These are phyloP conservation scores for Globisporangium carolinianum DNA, from an alignment of 352 stramenopile genomes.

Conservation along the genomic window DNA sequence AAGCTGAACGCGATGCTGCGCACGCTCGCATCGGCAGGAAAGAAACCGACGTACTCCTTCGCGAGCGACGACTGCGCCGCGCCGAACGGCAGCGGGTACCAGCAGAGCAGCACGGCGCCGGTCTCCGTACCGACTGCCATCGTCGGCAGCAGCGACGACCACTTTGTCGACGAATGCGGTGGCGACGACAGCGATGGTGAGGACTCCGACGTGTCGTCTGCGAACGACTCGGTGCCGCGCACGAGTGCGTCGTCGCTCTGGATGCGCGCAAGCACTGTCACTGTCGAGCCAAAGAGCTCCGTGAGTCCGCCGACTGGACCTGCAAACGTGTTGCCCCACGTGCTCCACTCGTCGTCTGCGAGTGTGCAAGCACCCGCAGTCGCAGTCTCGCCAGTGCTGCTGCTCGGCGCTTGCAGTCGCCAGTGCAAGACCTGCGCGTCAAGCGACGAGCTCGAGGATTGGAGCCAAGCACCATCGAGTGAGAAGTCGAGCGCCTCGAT, in stretches of 20 bases:
- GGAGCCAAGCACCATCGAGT: slow-evolving; percentile 44
- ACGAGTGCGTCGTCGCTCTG: slow-evolving; percentile 16
- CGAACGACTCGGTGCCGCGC: neutral
- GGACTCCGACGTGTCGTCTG: neutral
- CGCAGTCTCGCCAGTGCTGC: neutral
- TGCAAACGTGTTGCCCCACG: slow-evolving; percentile 46
- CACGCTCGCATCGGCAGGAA: slow-evolving; percentile 35
- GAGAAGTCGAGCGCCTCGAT: slow-evolving; percentile 71
- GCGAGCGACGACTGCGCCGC: slow-evolving; percentile 26
- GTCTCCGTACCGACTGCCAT: slow-evolving; percentile 35
- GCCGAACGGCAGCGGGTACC: slow-evolving; percentile 53
- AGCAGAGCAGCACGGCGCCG: slow-evolving; percentile 54
- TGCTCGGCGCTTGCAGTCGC: slow-evolving; percentile 12
- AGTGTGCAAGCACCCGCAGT: slow-evolving; percentile 14
- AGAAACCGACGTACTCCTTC: slow-evolving; percentile 52
- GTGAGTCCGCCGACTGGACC: slow-evolving; percentile 41
- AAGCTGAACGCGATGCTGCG: slow-evolving; percentile 40
- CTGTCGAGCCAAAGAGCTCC: slow-evolving; percentile 24
- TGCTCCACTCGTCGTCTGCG: slow-evolving; percentile 34
- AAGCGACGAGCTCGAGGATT: slow-evolving; percentile 47
- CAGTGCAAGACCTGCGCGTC: slow-evolving; percentile 68
- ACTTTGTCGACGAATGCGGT: slow-evolving; percentile 9
- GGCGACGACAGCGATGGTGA: neutral
- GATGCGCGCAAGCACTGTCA: slow-evolving; percentile 35
- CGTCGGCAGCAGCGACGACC: slow-evolving; percentile 45